Percentiles rank a stretch among this genome's conserved stretches.
phyloP scores from a whole-genome alignment of 176 grass and related monocot species.

The Lolium perenne region DNA sequence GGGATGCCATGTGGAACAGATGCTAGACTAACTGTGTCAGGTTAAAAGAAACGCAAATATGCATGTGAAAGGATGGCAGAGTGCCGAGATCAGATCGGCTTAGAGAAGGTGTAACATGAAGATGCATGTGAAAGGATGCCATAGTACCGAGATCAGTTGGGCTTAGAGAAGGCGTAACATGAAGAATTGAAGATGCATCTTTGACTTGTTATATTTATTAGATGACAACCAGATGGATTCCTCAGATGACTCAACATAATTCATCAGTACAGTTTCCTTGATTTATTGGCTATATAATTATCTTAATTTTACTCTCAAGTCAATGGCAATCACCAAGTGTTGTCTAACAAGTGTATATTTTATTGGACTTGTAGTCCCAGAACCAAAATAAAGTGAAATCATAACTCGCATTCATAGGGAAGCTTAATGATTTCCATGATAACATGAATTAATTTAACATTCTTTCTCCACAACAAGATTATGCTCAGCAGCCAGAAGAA shows the following conservation, averaged over 20 bases:
- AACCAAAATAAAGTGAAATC: not conserved
- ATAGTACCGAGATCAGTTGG: not conserved
- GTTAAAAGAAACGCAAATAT: not conserved
- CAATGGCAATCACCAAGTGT: not conserved
- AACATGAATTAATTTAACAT: not conserved
- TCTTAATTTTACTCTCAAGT: not conserved
- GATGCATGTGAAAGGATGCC: not conserved
- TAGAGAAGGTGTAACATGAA: not conserved
- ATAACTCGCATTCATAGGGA: not conserved
- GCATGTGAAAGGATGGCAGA: not conserved
- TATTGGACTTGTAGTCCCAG: not conserved
- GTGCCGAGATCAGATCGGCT: not conserved
- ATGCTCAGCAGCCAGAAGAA: not conserved
- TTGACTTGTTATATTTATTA: not conserved
- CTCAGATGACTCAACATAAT: not conserved
- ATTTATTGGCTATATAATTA: not conserved
- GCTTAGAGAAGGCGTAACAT: not conserved
- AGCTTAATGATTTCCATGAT: not conserved
- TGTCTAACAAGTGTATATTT: not conserved
- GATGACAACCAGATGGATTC: not conserved
- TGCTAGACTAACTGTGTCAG: not conserved
- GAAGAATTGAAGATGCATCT: not conserved
- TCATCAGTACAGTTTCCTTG: not conserved
- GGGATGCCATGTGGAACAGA: not conserved
- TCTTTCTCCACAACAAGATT: constrained; percentile 6